A percentile compares a stretch with the other conserved stretches of the same genome.
Evolutionary conservation across 305 asterid genomes (phyloP).

Genomic region (Salvia sclarea): DNA sequence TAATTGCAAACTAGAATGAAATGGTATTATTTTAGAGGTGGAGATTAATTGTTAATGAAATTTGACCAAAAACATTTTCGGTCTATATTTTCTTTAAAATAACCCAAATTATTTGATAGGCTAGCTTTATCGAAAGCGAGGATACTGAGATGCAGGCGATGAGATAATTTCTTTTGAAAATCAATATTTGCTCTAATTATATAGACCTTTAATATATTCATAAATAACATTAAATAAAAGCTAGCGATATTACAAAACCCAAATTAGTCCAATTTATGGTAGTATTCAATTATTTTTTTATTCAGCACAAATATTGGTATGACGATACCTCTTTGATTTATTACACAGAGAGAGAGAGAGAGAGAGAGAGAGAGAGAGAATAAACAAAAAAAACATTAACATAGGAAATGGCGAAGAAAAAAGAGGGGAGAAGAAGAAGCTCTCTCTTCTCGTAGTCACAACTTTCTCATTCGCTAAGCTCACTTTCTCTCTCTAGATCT

Average conservation of each 20-base stretch:
- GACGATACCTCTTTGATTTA: slow-evolving; percentile 31
- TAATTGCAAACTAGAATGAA: not conserved
- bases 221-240: slow-evolving; percentile 26
- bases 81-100: not conserved
- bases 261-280: slow-evolving; percentile 24
- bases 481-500: slow-evolving; percentile 65
- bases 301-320: slow-evolving; percentile 31
- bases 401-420: slow-evolving; percentile 77
- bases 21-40: not conserved
- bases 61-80: not conserved
- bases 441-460: slow-evolving; percentile 38
- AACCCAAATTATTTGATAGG: slow-evolving; percentile 7
- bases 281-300: slow-evolving; percentile 24
- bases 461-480: slow-evolving; percentile 38
- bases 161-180: not conserved
- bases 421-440: slow-evolving; percentile 51
- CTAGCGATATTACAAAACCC: slow-evolving; percentile 20
- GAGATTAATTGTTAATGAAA: not conserved
- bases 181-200: slow-evolving; percentile 10
- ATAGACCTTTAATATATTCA: not conserved
- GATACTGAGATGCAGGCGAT: slow-evolving; percentile 19
- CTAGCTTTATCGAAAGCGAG: slow-evolving; percentile 19
- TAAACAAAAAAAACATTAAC: slow-evolving; percentile 35
- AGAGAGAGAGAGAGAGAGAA: slow-evolving; percentile 27
- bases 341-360: slow-evolving; percentile 29